Base-by-base conservation (phyloP, 129 eudicot genomes). In the Sambucus nigra region DNA sequence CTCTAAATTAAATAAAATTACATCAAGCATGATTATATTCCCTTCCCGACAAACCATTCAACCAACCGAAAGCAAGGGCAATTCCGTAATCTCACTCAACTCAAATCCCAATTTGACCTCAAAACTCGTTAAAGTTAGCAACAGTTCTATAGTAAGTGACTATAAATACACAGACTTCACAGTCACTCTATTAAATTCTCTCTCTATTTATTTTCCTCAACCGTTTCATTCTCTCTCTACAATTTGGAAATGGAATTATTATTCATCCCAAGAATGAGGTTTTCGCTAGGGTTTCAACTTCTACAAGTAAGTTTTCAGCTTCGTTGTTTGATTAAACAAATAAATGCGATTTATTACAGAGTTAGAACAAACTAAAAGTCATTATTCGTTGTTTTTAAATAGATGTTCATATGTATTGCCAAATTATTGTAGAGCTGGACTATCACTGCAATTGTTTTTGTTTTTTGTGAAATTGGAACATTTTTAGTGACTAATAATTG, bases 11-110 rank as follows among this genome's bases (percentile, higher is more conserved):
- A 7, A 16, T 20, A 49, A 22, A 16, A 22, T 7, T 10, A 9
- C 8, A 27, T 25, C 13, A 7, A 10, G 39, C 20, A 11, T n/a
- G n/a, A n/a, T n/a, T n/a, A n/a, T n/a, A n/a, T n/a, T n/a, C n/a
- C n/a, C n/a, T n/a, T n/a, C n/a, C n/a, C n/a, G n/a, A 44, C 33
- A 17, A n/a, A 12, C 51, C 55, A 55, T 51, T 55, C 40, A 26
- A 45, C 8, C 14, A 58, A 73, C 85, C 85, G 80, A 78, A 73
- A 73, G 80, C 64, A 69, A 58, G 77, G 85, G 20, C 17, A 60
- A 20, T 69, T 51, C 1, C 51, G 77, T 66, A 47, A 47, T 1
- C 25, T 24, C 6, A 7, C 44, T 15, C 20, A 28, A 19, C 40
- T 5, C 44, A 14, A 24, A 51, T 27, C 57, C 1, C 6, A n/a